A percentile compares a stretch with the other conserved stretches of the same genome.
These are phyloP conservation scores for Trypanosomatidae sp. DNA, from an alignment of 208 protist species.

Conservation along the genomic window DNA sequence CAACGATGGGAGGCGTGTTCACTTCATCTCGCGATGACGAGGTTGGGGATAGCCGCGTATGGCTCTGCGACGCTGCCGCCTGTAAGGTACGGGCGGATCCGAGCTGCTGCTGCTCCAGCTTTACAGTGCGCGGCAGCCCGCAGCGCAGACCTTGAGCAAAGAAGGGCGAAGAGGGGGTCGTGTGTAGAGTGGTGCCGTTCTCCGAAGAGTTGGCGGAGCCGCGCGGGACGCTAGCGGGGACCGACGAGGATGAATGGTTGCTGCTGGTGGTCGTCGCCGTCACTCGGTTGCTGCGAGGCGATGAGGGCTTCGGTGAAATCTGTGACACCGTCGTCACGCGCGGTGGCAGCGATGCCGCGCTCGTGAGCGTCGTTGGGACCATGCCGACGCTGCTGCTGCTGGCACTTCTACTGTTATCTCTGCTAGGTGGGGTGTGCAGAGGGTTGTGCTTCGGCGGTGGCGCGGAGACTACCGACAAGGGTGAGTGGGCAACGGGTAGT, in stretches of 20 bases:
- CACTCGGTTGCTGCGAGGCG: background rate
- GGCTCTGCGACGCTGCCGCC: background rate
- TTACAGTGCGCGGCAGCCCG: conserved; percentile 6
- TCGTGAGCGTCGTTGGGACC: background rate
- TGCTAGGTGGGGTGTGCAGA: background rate
- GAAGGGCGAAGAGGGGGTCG: background rate
- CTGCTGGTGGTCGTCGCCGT: background rate
- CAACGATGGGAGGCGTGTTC: conserved; percentile 5
- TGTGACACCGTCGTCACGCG: background rate
- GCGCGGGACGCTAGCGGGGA: background rate
- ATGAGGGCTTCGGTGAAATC: background rate
- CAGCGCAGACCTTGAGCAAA: conserved; percentile 11
- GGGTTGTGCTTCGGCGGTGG: background rate
- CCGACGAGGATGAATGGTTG: background rate
- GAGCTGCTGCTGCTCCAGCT: conserved; percentile 1
- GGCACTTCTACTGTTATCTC: background rate
- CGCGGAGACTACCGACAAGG: conserved; percentile 2
- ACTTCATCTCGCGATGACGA: background rate
- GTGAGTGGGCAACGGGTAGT: background rate
- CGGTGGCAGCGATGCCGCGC: background rate
- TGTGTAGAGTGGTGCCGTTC: background rate
- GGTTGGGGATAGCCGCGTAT: background rate
- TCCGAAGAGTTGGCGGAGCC: background rate
- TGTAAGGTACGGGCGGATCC: background rate
- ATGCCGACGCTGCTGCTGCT: background rate